phyloP scores from a whole-genome alignment of 2,329 filamentous ascomycete species.

The Exophiala lecanii-corni region DNA sequence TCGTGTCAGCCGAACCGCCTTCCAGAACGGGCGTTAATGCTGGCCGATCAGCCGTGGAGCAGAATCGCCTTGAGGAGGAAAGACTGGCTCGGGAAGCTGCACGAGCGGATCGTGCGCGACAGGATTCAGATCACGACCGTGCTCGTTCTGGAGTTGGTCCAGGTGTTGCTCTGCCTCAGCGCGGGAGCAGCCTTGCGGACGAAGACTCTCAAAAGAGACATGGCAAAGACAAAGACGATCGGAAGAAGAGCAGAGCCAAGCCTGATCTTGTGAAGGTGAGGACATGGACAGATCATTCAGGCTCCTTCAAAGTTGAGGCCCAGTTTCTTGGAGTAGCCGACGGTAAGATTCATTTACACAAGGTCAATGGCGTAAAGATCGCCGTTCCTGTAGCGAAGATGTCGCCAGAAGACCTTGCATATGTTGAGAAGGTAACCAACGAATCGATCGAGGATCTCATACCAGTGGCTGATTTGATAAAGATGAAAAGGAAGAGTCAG shows the following conservation, averaged over 20 bases:
- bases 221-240: conserved; percentile 55
- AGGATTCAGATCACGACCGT: conserved; percentile 43
- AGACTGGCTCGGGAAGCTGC: conserved; percentile 75
- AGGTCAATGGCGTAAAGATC: conserved; percentile 97
- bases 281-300: conserved; percentile 91
- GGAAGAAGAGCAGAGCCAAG: conserved; percentile 59
- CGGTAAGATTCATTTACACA: conserved; percentile 95
- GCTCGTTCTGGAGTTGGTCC: conserved; percentile 63
- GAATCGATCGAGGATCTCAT: conserved; percentile 88
- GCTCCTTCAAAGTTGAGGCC: conserved; percentile 94
- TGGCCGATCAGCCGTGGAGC: conserved; percentile 66
- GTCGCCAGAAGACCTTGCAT: conserved; percentile 91
- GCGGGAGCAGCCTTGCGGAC: conserved; percentile 71
- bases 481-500: conserved; percentile 42
- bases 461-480: conserved; percentile 73
- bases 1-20: conserved; percentile 48
- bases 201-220: conserved; percentile 64
- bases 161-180: conserved; percentile 68
- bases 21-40: conserved; percentile 54
- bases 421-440: conserved; percentile 83
- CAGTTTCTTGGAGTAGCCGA: conserved; percentile 93
- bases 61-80: conserved; percentile 74
- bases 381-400: conserved; percentile 93
- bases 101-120: conserved; percentile 55
- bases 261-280: conserved; percentile 78